Conservation (phyloP, 2,329 filamentous ascomycete genomes). For the Passalora sequoiae region DNA sequence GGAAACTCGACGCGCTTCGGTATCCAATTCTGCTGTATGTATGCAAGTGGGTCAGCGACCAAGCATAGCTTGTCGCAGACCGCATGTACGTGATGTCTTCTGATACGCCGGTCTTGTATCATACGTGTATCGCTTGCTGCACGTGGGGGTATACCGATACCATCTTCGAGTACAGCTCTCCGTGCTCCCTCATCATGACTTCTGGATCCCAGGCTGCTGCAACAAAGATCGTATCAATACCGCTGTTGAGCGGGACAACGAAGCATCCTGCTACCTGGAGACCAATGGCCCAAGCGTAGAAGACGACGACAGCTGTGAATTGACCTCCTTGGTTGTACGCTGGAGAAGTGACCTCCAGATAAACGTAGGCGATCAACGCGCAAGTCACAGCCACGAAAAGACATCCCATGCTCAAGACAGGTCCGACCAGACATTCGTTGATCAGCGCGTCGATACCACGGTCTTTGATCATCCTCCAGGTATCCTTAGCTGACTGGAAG, state of each 20-base stretch:
- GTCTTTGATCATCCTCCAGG: constrained; percentile 59
- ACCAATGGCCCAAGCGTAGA: constrained; percentile 83
- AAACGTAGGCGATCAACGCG: constrained; percentile 78
- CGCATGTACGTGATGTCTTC: constrained; percentile 1
- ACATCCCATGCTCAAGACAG: constrained; percentile 51
- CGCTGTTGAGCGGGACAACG: constrained; percentile 78
- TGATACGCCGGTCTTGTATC: constrained; percentile 3
- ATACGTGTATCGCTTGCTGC: constrained; percentile 60
- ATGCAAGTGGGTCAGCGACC: background rate
- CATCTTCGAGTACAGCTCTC: constrained; percentile 74
- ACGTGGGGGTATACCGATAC: constrained; percentile 70
- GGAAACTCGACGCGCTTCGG: background rate
- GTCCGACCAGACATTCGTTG: constrained; percentile 74
- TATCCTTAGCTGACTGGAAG: constrained; percentile 79
- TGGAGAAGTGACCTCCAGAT: constrained; percentile 75
- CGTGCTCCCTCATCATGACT: constrained; percentile 73
- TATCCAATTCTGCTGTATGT: background rate
- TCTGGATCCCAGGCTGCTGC: constrained; percentile 64
- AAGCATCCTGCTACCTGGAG: constrained; percentile 86
- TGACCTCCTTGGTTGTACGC: constrained; percentile 63
- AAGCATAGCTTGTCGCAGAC: background rate
- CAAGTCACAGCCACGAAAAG: constrained; percentile 80
- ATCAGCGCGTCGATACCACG: constrained; percentile 85
- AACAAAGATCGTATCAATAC: constrained; percentile 90
- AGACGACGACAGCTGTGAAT: constrained; percentile 73